Evolutionary conservation across 2,329 filamentous ascomycete species (phyloP), one percentile per base, ranked within the genome.

Genomic region (Paecilomyces formosus): DNA sequence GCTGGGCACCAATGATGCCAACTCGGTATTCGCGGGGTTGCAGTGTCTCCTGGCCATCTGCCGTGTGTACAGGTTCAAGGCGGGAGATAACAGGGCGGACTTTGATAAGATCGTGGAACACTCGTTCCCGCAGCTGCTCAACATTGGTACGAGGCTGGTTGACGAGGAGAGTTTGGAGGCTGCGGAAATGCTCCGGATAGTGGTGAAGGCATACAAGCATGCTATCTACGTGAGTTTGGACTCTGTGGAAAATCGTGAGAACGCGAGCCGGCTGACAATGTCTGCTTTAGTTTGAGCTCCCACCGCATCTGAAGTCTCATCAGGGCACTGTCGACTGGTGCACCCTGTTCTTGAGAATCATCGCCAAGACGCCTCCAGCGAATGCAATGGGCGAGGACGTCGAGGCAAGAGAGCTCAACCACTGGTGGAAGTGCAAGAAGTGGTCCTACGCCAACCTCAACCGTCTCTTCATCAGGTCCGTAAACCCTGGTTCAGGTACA

Each of bases 401-500:
- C 56, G 86, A 90, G 59, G 93, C 97, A 70, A 86, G 94, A 59
- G 94, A 97, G 76, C 85, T 88, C 68, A 92, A 96, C 72, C 92
- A 97, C 74, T 99, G 94, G 93, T 99, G 93, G 93, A 99, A 97
- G 81, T 90, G 92, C 63, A 97, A 97, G 86, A 99, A 99, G 77
- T 97, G 94, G 94, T 89, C 93, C 13, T 99, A 97, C 76, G 96
- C 94, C 70, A 97, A 97, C 75, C 78, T 99, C 66, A 99, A 99
- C 78, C 85, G 94, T 62, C 84, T 99, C 18, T 99, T 94, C 71
- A 92, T 97, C 66, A 85, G 91, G 89, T 93, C 78, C 61, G 82
- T 73, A 53, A 4, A 28, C 15, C 39, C 24, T 22, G 6, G 9
- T 54, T 49, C 15, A 15, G 53, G 33, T 33, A 60, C 63, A 57